Base-by-base conservation (phyloP, 2,329 filamentous ascomycete genomes). In the Ascochyta clinopodiicola region DNA sequence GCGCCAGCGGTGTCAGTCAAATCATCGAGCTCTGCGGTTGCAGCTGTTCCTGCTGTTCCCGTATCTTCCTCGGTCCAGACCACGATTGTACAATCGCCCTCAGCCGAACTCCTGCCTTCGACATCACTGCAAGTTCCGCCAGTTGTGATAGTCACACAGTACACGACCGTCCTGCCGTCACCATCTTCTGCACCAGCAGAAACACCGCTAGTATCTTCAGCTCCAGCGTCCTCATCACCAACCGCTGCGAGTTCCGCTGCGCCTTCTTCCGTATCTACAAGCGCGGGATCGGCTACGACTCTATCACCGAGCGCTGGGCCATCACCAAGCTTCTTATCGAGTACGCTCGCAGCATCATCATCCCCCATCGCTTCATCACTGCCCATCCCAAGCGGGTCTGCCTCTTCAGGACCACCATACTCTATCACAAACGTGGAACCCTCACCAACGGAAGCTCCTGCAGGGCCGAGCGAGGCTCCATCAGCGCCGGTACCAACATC, bases 61-160 rank as follows among this genome's bases (percentile, higher is more conserved):
- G 42, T 10, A 21, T 36, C 45, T 35, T 50, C 51, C 15, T 25
- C 35, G 2, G 22, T 49, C 19, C 40, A 25, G 9, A 40, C 56
- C n/a, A 51, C 57, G 15, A 27, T 34, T 10, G 27, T 40, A 19
- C n/a, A 12, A 25, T 37, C 56, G 21, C 22, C 44, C n/a, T 39
- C 49, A 12, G 44, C 49, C 8, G 42, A 56, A 13, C 31, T 44
- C 0, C 44, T 62, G 1, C 56, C 58, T 15, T 56, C 66, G 4
- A 60, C 65, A 7, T 53, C 62, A 31, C 42, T 66, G 12, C 56
- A 51, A 6, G 45, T 65, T 1, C 69, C 69, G 17, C 67, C 69
- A n/a, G 64, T 73, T 13, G 60, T 72, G 4, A 68, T 69, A 4
- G 51, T 72, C 25, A 74, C 71, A 3, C 58, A 67, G 19, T 73